Conservation (phyloP, 306 rosid genomes). For the Astragalus membranaceus region DNA sequence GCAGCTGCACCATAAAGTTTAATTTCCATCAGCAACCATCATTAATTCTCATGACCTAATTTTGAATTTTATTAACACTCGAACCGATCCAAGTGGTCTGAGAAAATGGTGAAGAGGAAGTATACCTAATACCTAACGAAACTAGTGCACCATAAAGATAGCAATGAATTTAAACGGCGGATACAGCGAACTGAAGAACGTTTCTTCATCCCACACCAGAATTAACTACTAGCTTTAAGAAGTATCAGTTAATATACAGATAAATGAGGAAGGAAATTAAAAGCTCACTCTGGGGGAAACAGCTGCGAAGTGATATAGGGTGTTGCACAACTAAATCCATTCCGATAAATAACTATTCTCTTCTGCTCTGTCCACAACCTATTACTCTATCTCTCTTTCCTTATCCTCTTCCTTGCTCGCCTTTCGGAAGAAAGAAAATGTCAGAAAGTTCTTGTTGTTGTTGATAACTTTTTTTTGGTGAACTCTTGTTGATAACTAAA, state of each 20-base stretch:
- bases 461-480: not conserved
- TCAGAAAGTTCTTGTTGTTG: not conserved
- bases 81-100: not conserved
- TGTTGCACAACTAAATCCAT: constrained; percentile 50
- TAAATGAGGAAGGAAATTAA: not conserved
- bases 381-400: not conserved
- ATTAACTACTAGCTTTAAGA: constrained; percentile 9
- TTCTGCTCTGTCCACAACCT: constrained; percentile 11
- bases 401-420: constrained; percentile 1
- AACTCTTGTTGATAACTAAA: not conserved
- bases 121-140: not conserved
- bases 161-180: constrained; percentile 30
- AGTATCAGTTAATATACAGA: not conserved
- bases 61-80: not conserved
- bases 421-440: not conserved
- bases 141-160: constrained; percentile 25
- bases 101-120: constrained; percentile 1
- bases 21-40: not conserved
- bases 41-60: not conserved
- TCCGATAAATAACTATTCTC: not conserved
- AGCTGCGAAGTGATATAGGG: constrained; percentile 25
- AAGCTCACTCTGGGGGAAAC: constrained; percentile 43
- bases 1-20: not conserved
- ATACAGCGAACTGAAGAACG: constrained; percentile 28
- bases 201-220: constrained; percentile 2